phyloP scores from a whole-genome alignment of 2,329 filamentous ascomycete species.

The Madurella fahalii region DNA sequence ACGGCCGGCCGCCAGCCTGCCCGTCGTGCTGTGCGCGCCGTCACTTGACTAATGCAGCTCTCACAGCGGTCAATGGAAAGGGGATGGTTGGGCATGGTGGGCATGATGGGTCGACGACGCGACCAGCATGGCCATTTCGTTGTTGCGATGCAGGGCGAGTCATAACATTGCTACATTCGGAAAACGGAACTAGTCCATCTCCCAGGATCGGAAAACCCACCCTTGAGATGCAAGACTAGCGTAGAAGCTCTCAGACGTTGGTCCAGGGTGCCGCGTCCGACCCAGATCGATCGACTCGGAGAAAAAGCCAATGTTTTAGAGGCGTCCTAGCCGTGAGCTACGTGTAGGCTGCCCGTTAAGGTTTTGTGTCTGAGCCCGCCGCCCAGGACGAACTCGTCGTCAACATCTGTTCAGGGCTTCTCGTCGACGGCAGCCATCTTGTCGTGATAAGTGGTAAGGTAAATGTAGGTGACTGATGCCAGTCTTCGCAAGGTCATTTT shows the following conservation, averaged over 20 bases:
- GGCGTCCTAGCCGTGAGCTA: background rate
- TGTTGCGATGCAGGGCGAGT: too few species aligned
- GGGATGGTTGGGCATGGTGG: too few species aligned
- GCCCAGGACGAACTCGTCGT: background rate
- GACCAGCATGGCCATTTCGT: too few species aligned
- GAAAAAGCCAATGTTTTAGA: constrained; percentile 1
- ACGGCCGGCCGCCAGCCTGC: constrained; percentile 13
- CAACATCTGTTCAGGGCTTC: background rate
- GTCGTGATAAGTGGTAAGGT: background rate
- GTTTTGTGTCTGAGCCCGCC: background rate
- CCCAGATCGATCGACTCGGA: constrained; percentile 16
- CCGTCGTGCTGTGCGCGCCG: constrained; percentile 4
- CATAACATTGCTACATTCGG: too few species aligned
- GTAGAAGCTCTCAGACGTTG: background rate
- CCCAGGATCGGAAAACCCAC: background rate
- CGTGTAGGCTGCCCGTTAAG: constrained; percentile 1
- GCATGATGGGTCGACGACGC: constrained; percentile 3
- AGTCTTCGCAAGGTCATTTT: constrained; percentile 1
- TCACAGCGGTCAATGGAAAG: constrained; percentile 3
- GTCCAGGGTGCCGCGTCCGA: background rate
- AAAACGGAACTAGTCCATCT: too few species aligned
- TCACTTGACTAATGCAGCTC: constrained; percentile 9
- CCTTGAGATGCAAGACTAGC: background rate
- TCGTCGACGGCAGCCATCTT: background rate
- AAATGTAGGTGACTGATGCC: too few species aligned